A percentile compares a stretch with the other conserved stretches of the same genome.
phyloP scores from a whole-genome alignment of 345 rosid genomes.

The Cardamine resedifolia region DNA sequence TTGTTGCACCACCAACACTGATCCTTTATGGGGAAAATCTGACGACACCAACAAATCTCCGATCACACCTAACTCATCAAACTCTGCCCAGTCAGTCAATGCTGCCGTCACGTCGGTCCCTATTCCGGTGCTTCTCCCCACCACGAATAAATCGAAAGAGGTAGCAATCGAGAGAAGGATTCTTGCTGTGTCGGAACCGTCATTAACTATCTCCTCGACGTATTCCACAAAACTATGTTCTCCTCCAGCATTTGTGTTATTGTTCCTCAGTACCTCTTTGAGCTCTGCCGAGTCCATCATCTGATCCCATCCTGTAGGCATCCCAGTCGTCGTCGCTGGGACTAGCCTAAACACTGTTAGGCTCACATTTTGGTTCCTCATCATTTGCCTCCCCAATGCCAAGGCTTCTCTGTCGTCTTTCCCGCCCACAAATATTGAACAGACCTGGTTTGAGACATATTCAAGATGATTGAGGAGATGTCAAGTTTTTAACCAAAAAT shows the following conservation, averaged over 20 bases:
- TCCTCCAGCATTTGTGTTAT: neutral
- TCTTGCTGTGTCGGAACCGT: slow-evolving; percentile 42
- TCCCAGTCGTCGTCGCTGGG: neutral
- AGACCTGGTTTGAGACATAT: slow-evolving; percentile 21
- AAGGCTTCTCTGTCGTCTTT: slow-evolving; percentile 66
- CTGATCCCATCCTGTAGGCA: slow-evolving; percentile 38
- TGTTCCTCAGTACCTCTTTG: slow-evolving; percentile 30
- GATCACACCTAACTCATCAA: slow-evolving; percentile 58
- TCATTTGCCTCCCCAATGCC: slow-evolving; percentile 51
- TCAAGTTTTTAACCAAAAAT: neutral
- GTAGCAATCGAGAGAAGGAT: slow-evolving; percentile 39
- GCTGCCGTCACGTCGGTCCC: slow-evolving; percentile 44
- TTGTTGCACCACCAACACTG: slow-evolving; percentile 64
- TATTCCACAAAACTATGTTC: slow-evolving; percentile 19
- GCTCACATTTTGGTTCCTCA: slow-evolving; percentile 26
- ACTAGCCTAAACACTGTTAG: slow-evolving; percentile 42
- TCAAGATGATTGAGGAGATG: slow-evolving; percentile 16
- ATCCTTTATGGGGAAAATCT: slow-evolving; percentile 41
- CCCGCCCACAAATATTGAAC: slow-evolving; percentile 58
- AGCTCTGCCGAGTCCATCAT: slow-evolving; percentile 41
- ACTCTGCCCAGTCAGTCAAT: slow-evolving; percentile 57
- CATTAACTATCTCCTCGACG: slow-evolving; percentile 37
- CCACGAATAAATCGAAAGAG: slow-evolving; percentile 46
- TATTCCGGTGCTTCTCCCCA: slow-evolving; percentile 47
- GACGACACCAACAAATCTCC: slow-evolving; percentile 64